Evolutionary conservation across 768 basidiomycete species (phyloP).

Genomic region (Rhodotorula graminis): DNA sequence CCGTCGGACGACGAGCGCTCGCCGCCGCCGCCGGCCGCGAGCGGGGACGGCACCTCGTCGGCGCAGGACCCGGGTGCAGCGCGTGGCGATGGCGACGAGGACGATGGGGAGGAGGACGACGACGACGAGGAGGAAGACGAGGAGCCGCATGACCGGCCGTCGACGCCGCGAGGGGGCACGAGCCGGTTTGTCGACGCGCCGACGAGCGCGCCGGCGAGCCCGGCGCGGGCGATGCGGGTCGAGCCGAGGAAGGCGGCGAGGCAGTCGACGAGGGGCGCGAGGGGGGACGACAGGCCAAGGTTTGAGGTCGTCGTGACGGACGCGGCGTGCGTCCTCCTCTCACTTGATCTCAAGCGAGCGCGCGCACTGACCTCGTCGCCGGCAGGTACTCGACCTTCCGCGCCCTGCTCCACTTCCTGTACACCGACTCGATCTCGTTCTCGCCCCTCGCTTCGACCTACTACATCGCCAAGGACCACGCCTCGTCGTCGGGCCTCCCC

Average conservation of each 20-base stretch:
- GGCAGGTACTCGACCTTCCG: constrained; percentile 49
- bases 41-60: too few species aligned
- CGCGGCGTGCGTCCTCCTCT: constrained; percentile 26
- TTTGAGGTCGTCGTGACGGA: constrained; percentile 48
- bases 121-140: not conserved
- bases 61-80: too few species aligned
- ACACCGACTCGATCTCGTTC: constrained; percentile 49
- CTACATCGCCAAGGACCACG: constrained; percentile 34
- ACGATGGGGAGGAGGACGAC: not conserved
- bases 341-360: too few species aligned
- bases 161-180: not conserved
- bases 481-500: not conserved
- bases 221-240: not conserved
- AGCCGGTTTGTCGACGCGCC: constrained; percentile 23
- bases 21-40: not conserved
- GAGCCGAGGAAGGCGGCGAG: not conserved
- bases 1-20: constrained; percentile 6
- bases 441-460: constrained; percentile 49
- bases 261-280: not conserved
- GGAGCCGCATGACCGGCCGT: not conserved
- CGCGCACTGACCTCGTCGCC: not conserved
- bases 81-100: not conserved
- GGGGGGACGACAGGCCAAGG: constrained; percentile 32
- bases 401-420: constrained; percentile 50
- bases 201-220: constrained; percentile 14